Base-by-base conservation (phyloP, 1,284 basidiomycete species). In the Cystobasidium pallidum region DNA sequence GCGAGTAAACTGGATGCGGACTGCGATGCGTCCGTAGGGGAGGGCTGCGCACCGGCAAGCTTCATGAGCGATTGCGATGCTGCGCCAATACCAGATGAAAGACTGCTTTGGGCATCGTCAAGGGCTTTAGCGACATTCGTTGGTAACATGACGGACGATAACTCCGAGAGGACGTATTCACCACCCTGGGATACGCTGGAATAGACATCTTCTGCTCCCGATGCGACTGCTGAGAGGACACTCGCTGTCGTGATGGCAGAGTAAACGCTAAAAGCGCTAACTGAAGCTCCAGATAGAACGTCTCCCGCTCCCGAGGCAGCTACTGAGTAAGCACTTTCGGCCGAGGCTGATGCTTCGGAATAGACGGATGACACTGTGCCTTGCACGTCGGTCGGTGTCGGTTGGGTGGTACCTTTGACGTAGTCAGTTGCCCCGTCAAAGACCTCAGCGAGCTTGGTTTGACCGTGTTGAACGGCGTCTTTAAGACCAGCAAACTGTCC, bases 401-500 rank as follows among this genome's bases (percentile, higher is more conserved):
- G 68, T 28, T 34, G 15, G n/a, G 61, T 57, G 26, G 43, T 17
- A 17, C 51, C 70, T 32, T 51, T 52, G 34, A 66, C 62, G 39
- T 43, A 36, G 32, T 49, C 36, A 8, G 62, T 72, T 26, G 62
- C 70, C 1, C 54, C 51, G 6, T 51, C 63, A 34, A 66, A 58
- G 7, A 47, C 55, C 26, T 57, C 63, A 3, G 52, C 54, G 17
- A 72, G 32, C 15, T 52, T 63, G 15, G 36, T 63, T n/a, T 49
- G 34, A 17, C 62, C 70, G 26, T 57, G 45, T n/a, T 74, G 70
- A 1, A 75, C 76, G 32, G 75, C 75, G 39, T 75, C 61, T 28
- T 43, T 51, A 11, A 76, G 66, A 21, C 77, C 76, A 21, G 64
- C 68, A 73, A 76, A 78, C 24, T 77, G 73, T 59, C 77, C 77